Conservation (phyloP, 768 basidiomycete genomes). For the Rhodotorula sphaerocarpa region DNA sequence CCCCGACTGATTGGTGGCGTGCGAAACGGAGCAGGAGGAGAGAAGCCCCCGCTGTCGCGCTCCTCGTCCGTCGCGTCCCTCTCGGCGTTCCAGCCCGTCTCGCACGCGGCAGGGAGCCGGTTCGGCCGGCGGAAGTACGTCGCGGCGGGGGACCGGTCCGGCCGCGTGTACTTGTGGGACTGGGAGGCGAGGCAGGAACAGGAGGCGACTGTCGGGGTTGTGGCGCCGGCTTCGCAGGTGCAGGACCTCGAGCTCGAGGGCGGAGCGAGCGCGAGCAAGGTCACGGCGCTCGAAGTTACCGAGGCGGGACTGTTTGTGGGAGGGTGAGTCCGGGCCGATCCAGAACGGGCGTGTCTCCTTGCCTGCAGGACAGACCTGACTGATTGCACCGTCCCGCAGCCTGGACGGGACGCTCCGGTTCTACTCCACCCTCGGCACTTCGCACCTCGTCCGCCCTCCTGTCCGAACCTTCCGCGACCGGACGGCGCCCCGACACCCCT, state of each 20-base stretch:
- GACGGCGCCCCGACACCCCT: conserved; percentile 12
- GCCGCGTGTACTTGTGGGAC: conserved; percentile 28
- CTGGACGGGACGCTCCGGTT: conserved; percentile 30
- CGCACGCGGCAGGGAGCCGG: background rate
- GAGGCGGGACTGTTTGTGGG: conserved; percentile 26
- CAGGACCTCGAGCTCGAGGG: conserved; percentile 15
- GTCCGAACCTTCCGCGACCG: conserved; percentile 29
- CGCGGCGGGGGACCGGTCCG: conserved; percentile 8
- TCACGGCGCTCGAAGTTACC: conserved; percentile 21
- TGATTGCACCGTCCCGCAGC: too few relatives aligned
- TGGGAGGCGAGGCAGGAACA: conserved; percentile 14
- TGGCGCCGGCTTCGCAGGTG: conserved; percentile 1
- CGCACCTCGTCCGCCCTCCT: background rate
- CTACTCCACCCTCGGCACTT: conserved; percentile 20
- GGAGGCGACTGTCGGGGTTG: conserved; percentile 3
- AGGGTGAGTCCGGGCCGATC: conserved; percentile 8
- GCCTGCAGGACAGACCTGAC: too few relatives aligned
- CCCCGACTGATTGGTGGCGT: too few relatives aligned
- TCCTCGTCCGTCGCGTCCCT: background rate
- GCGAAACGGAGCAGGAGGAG: too few relatives aligned
- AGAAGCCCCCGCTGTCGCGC: background rate
- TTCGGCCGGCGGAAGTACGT: conserved; percentile 29
- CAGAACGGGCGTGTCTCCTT: too few relatives aligned
- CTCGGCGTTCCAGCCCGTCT: background rate
- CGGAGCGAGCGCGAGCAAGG: conserved; percentile 14